These are phyloP conservation scores for Cyberlindnera euphorbiae DNA, from an alignment of 805 yeast species.

Conservation along the genomic window DNA sequence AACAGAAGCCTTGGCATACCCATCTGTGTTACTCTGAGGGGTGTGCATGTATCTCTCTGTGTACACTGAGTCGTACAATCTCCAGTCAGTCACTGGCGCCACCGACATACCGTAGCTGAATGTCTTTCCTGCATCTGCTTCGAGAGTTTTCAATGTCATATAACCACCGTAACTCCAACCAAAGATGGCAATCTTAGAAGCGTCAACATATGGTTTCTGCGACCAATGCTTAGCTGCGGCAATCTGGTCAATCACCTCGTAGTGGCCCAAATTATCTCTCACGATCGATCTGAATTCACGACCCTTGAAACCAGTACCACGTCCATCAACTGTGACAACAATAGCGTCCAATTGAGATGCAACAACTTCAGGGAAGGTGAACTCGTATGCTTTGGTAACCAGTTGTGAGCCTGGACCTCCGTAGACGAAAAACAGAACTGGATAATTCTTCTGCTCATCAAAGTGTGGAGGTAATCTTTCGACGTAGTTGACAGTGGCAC, in stretches of 20 bases:
- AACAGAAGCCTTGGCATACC: constrained; percentile 58
- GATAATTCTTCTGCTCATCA: constrained; percentile 52
- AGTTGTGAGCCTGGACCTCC: constrained; percentile 96
- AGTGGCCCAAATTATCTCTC: constrained; percentile 74
- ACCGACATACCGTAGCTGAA: constrained; percentile 92
- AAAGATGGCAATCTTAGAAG: constrained; percentile 75
- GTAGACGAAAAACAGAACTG: constrained; percentile 83
- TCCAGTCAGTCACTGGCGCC: constrained; percentile 97
- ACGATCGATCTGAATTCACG: constrained; percentile 72
- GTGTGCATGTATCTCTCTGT: constrained; percentile 93
- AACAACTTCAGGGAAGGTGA: constrained; percentile 68
- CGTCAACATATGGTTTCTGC: constrained; percentile 57
- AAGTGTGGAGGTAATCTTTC: constrained; percentile 80
- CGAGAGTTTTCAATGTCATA: constrained; percentile 84
- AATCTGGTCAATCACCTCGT: constrained; percentile 84
- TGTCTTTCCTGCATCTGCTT: constrained; percentile 66
- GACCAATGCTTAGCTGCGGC: constrained; percentile 76
- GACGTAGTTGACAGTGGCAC: constrained; percentile 51
- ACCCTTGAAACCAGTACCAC: constrained; percentile 94
- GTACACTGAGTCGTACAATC: constrained; percentile 84
- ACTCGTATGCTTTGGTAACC: constrained; percentile 56
- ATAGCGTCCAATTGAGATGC: constrained; percentile 76
- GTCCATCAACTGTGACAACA: constrained; percentile 93
- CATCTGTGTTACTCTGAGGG: constrained; percentile 62
- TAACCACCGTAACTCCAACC: constrained; percentile 99